phyloP scores from a whole-genome alignment of 139 green algal genomes.

The Nannochloris sp. region DNA sequence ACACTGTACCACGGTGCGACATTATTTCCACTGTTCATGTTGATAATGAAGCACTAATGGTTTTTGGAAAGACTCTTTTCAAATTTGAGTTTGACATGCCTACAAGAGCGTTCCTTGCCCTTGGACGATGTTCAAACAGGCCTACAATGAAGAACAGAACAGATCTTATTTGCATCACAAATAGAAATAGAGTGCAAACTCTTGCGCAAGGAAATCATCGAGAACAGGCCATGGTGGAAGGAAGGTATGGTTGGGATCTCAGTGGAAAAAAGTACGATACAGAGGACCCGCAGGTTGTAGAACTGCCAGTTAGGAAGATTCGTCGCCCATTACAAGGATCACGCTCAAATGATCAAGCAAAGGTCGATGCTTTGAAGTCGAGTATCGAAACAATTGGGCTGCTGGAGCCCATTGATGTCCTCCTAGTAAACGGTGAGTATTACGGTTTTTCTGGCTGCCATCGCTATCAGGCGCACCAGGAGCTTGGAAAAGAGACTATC shows the following conservation, averaged over 20 bases:
- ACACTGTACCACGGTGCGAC: no score
- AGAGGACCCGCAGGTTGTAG: constrained; percentile 15
- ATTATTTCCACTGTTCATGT: no score
- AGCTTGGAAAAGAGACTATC: constrained; percentile 69
- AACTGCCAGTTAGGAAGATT: constrained; percentile 40
- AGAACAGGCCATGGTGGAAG: background rate
- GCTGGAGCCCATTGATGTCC: constrained; percentile 73
- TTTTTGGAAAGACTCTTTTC: no score
- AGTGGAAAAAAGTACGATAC: background rate
- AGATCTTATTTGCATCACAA: no score
- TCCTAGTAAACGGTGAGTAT: constrained; percentile 66
- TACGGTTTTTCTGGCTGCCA: constrained; percentile 89
- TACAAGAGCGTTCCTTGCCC: no score
- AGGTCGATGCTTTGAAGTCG: constrained; percentile 74
- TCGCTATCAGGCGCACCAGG: constrained; percentile 56
- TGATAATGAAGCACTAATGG: no score
- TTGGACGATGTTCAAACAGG: no score
- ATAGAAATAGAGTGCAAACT: no score
- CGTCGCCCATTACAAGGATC: constrained; percentile 40
- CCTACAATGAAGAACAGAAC: no score
- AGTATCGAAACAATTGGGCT: constrained; percentile 74
- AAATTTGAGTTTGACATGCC: no score
- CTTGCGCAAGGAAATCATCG: no score
- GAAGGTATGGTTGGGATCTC: background rate
- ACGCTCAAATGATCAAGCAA: constrained; percentile 58